Percentiles rank a stretch among this genome's conserved stretches.
phyloP scores from a whole-genome alignment of 2,329 filamentous ascomycete species.

The Fusarium chlamydosporum region DNA sequence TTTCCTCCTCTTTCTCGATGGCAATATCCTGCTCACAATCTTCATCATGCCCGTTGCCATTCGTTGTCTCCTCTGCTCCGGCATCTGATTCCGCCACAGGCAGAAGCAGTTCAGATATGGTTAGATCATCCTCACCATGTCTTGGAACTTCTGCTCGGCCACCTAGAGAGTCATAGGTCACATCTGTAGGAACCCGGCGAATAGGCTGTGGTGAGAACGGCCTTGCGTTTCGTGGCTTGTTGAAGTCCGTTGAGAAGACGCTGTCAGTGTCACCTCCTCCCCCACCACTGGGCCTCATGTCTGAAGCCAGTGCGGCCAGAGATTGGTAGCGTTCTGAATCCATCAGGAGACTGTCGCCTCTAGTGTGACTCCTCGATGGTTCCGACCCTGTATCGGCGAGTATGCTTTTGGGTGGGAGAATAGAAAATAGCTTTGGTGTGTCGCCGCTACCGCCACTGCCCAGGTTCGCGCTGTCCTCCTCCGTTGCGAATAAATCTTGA shows the following conservation, averaged over 20 bases:
- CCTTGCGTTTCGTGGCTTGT: constrained; percentile 66
- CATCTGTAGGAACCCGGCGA: constrained; percentile 58
- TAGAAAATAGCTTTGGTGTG: constrained; percentile 71
- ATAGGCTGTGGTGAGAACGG: constrained; percentile 73
- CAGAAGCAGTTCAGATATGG: constrained; percentile 42
- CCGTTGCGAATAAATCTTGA: constrained; percentile 70
- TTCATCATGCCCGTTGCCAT: constrained; percentile 13
- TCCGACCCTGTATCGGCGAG: constrained; percentile 66
- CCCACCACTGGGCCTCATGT: constrained; percentile 46
- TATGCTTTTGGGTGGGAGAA: constrained; percentile 74
- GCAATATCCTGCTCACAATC: not conserved
- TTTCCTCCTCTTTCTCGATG: constrained; percentile 30
- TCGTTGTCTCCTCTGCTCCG: constrained; percentile 28
- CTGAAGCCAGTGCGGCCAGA: constrained; percentile 63
- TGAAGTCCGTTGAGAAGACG: constrained; percentile 68
- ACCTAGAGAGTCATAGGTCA: constrained; percentile 58
- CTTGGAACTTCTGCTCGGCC: constrained; percentile 42
- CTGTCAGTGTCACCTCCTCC: constrained; percentile 64
- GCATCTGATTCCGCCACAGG: constrained; percentile 44
- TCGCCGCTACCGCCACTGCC: constrained; percentile 55
- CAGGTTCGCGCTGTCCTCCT: constrained; percentile 54
- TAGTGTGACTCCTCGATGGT: constrained; percentile 57
- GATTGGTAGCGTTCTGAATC: constrained; percentile 71
- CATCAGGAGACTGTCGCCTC: constrained; percentile 69
- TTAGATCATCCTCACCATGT: constrained; percentile 42